Percentiles rank a stretch among this genome's conserved stretches.
Evolutionary conservation across 176 grass and related monocot genomes (phyloP).

Genomic region (Themeda triandra): DNA sequence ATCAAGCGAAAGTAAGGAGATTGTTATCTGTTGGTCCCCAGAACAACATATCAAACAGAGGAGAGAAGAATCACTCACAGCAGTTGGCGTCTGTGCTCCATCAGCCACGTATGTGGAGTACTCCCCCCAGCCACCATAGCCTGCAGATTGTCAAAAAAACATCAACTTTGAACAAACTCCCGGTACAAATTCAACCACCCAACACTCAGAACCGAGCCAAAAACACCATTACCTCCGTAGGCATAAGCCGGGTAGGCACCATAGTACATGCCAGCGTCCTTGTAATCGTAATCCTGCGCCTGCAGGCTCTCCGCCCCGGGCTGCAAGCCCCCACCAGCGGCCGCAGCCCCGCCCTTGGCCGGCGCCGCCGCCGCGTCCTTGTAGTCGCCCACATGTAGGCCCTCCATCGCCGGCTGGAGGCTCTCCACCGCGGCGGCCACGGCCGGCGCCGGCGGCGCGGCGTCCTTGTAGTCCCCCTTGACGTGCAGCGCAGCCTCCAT

Average conservation of each 20-base stretch:
- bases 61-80: conserved; percentile 27
- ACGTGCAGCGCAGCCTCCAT: conserved; percentile 32
- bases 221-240: conserved; percentile 39
- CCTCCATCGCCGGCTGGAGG: conserved; percentile 24
- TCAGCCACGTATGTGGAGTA: conserved; percentile 38
- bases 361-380: conserved; percentile 1
- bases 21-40: not conserved
- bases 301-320: conserved; percentile 26
- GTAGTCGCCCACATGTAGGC: conserved; percentile 37
- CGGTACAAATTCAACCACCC: not conserved
- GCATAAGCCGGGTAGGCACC: conserved; percentile 44
- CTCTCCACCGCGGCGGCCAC: not conserved
- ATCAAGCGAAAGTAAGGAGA: not conserved
- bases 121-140: conserved; percentile 59
- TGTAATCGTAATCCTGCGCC: conserved; percentile 43
- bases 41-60: not conserved
- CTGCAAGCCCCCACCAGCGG: not conserved
- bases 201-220: not conserved
- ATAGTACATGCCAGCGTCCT: conserved; percentile 46
- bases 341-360: not conserved
- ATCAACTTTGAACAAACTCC: not conserved
- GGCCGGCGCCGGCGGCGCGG: not conserved
- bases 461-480: conserved; percentile 37
- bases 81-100: conserved; percentile 35
- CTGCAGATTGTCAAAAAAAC: conserved; percentile 15